Evolutionary conservation across 768 basidiomycete species (phyloP).

Genomic region (Cyclocybe aegerita): DNA sequence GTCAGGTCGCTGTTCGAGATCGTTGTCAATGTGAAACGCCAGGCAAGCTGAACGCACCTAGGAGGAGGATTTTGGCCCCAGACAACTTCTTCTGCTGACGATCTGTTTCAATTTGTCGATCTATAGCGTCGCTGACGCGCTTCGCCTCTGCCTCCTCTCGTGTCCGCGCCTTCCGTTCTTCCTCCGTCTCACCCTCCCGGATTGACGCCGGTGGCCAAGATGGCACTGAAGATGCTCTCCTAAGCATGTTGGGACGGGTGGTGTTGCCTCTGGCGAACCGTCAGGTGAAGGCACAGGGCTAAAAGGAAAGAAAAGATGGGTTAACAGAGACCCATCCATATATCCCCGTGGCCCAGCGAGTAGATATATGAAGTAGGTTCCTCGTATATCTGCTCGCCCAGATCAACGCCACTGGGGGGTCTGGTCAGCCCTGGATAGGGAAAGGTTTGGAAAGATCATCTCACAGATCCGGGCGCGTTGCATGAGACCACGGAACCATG

Average conservation of each 20-base stretch:
- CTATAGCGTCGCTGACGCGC: constrained; percentile 53
- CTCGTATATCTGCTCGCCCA: constrained; percentile 11
- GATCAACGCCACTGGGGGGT: constrained; percentile 13
- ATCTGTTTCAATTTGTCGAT: constrained; percentile 48
- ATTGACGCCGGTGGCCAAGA: constrained; percentile 26
- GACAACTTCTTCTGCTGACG: constrained; percentile 37
- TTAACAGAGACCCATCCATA: neutral
- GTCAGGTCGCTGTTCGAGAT: neutral
- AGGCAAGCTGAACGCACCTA: constrained; percentile 39
- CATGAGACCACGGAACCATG: neutral
- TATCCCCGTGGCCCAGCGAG: neutral
- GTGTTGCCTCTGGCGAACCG: constrained; percentile 9
- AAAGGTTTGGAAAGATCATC: too few species aligned
- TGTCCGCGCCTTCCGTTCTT: constrained; percentile 38
- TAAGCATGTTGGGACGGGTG: constrained; percentile 1
- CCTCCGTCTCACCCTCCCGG: constrained; percentile 38
- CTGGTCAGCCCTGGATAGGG: neutral
- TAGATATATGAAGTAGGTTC: constrained; percentile 18
- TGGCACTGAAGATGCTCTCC: too few species aligned
- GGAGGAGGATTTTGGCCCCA: constrained; percentile 51
- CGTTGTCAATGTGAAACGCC: neutral
- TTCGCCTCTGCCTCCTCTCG: constrained; percentile 50
- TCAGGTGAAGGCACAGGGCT: neutral
- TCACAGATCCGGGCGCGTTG: too few species aligned
- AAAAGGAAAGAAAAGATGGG: neutral